Base-by-base conservation (phyloP, 2,329 filamentous ascomycete genomes). In the Penicillium sp. region DNA sequence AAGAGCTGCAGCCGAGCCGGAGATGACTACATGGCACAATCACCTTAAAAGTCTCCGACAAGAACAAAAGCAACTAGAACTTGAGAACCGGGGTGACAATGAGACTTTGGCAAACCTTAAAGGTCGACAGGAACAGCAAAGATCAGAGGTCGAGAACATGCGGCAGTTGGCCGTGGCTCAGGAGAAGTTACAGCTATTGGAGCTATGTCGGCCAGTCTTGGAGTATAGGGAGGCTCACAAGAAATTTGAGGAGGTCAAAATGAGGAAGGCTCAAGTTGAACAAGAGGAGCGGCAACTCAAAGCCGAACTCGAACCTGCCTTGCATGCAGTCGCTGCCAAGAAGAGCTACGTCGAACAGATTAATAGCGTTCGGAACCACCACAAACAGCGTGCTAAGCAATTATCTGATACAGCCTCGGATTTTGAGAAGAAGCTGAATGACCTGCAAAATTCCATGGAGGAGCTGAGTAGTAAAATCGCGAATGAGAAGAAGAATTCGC, bases 91-190 rank as follows among this genome's bases (percentile, higher is more conserved):
- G 19, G 80, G 79, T 3, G 85, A 91, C 57, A 77, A 81, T 38
- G 89, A 91, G 51, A 81, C 83, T 28, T 78, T 98, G 7, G 81
- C 82, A 55, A 87, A 84, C 57, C 80, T 94, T 51, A 87, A 96
- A 72, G 83, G 80, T 43, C 87, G 92, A 30, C 94, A 98, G 71
- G 83, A 83, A 56, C 84, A 87, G 53, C 86, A 96, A 48, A 87
- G 91, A 70, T 88, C 86, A 10, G 93, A 97, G 70, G 93, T 98
- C 26, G 89, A 96, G 68, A 88, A 91, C 65, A 84, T 95, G 70
- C 86, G 87, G 52, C 89, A 98, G 74, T 86, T 93, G 59, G 85
- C 89, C 58, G 83, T 86, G 55, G 86, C 93, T 53, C 81, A 89
- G 69, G 79, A 85, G 55, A 85, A 84, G 59, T 82, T 94, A 4